A percentile compares a stretch with the other conserved stretches of the same genome.
Evolutionary conservation across 257 asterid species (phyloP).

Genomic region (Solanum appendiculatum): DNA sequence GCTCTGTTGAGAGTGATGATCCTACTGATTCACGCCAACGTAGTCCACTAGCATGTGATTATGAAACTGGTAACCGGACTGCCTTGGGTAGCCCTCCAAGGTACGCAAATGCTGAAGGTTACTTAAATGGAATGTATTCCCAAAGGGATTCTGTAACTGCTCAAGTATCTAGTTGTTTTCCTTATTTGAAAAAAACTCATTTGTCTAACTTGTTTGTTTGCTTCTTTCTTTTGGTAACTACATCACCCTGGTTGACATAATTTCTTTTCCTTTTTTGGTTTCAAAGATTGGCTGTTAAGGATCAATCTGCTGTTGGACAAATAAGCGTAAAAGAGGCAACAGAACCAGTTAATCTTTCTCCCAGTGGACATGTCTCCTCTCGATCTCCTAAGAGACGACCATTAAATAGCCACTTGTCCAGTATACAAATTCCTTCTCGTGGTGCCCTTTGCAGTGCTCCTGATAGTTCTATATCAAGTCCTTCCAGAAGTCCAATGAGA

Average conservation of each 20-base stretch:
- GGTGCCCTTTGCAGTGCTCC: conserved; percentile 68
- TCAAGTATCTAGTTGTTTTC: not conserved
- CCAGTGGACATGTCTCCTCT: conserved; percentile 40
- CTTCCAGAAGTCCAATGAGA: conserved; percentile 89
- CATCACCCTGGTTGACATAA: not conserved
- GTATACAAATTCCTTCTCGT: conserved; percentile 19
- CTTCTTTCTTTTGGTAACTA: not conserved
- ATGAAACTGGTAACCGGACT: conserved; percentile 59
- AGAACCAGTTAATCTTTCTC: conserved; percentile 45
- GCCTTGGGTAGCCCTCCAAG: conserved; percentile 76
- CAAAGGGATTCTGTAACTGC: not conserved
- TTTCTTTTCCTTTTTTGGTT: not conserved
- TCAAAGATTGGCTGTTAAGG: conserved; percentile 40
- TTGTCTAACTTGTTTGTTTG: not conserved
- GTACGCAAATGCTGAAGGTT: conserved; percentile 27
- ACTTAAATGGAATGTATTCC: not conserved
- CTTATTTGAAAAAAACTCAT: not conserved
- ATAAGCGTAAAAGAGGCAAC: conserved; percentile 43
- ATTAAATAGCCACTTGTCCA: conserved; percentile 47
- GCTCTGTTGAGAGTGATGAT: conserved; percentile 79
- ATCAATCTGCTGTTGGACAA: conserved; percentile 48
- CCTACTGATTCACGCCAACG: conserved; percentile 61
- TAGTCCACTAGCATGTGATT: conserved; percentile 73
- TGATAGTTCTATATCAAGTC: conserved; percentile 95
- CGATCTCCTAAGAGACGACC: conserved; percentile 43